Conservation (phyloP, 345 rosid genomes). For the Luvunga scandens region DNA sequence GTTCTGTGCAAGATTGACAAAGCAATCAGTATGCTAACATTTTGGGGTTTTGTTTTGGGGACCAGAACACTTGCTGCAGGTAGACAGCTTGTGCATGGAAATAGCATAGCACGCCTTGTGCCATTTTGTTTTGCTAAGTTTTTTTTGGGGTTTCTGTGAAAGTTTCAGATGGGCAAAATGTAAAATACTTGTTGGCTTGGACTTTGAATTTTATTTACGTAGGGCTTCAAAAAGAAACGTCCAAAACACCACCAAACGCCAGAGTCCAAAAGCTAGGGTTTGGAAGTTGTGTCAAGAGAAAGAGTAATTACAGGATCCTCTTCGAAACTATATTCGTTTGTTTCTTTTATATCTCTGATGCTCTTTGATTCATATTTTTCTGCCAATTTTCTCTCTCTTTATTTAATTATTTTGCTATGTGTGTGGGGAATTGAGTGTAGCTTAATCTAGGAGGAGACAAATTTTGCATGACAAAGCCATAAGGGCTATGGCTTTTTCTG, state of each 20-base stretch:
- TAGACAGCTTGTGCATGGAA: slow-evolving; percentile 34
- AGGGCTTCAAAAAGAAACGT: slow-evolving; percentile 9
- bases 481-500: not conserved
- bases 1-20: slow-evolving; percentile 41
- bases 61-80: slow-evolving; percentile 21
- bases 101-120: slow-evolving; percentile 50
- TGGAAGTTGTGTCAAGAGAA: slow-evolving; percentile 29
- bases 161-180: slow-evolving; percentile 1
- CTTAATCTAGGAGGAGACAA: not conserved
- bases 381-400: not conserved
- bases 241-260: slow-evolving; percentile 19
- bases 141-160: slow-evolving; percentile 18
- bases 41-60: slow-evolving; percentile 14
- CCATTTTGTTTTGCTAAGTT: slow-evolving; percentile 30
- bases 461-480: not conserved
- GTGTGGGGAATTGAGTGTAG: not conserved
- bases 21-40: slow-evolving; percentile 23
- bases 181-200: not conserved
- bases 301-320: not conserved
- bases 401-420: not conserved
- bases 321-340: not conserved
- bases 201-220: not conserved
- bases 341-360: not conserved
- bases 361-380: not conserved
- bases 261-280: slow-evolving; percentile 30